A percentile compares a stretch with the other conserved stretches of the same genome.
Conservation (phyloP, 371 early-diverging fungal species). For the Parasitella parasitica region DNA sequence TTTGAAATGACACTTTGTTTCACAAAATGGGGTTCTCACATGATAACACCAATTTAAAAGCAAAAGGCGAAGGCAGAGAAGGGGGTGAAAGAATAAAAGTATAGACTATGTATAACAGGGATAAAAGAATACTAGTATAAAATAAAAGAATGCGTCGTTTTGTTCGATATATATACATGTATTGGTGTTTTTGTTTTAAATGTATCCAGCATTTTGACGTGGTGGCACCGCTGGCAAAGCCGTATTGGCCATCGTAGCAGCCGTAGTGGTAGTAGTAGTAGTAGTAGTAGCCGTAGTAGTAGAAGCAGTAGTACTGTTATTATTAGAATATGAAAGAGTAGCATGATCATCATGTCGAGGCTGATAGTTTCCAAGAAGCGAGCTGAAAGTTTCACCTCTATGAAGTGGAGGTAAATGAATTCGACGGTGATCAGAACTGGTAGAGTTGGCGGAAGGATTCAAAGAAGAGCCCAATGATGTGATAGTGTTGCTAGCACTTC, state of each 20-base stretch:
- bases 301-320: too few relatives aligned
- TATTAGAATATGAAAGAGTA: neutral
- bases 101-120: neutral
- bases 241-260: neutral
- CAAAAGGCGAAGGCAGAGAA: neutral
- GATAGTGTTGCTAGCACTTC: neutral
- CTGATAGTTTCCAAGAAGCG: slow-evolving; percentile 17
- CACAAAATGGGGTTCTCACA: too few relatives aligned
- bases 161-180: neutral
- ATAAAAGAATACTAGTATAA: neutral
- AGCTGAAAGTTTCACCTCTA: slow-evolving; percentile 30
- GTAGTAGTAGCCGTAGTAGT: too few relatives aligned
- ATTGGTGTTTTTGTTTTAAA: slow-evolving; percentile 9
- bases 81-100: neutral
- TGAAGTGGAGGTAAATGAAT: slow-evolving; percentile 20
- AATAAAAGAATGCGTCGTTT: neutral
- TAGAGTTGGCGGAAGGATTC: neutral
- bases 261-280: too few relatives aligned
- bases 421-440: slow-evolving; percentile 10
- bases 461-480: neutral
- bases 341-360: neutral
- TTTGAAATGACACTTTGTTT: too few relatives aligned
- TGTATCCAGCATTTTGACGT: slow-evolving; percentile 41
- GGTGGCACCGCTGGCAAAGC: slow-evolving; percentile 40
- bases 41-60: too few relatives aligned